phyloP scores from a whole-genome alignment of 2,329 filamentous ascomycete genomes.

The Alternaria triticina region DNA sequence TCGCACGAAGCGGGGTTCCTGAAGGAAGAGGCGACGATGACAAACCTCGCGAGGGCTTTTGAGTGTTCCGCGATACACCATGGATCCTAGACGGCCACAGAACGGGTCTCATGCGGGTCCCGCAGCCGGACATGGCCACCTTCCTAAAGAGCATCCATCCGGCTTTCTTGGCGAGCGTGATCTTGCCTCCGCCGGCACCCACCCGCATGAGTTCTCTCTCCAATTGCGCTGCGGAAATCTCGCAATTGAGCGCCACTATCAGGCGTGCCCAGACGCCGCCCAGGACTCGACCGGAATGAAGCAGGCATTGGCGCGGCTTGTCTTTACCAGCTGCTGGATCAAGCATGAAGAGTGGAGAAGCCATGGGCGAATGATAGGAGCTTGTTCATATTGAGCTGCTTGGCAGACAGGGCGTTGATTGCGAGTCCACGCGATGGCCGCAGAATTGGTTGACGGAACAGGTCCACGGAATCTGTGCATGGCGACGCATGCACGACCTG shows the following conservation, averaged over 20 bases:
- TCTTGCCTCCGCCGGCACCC: background rate
- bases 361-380: conserved; percentile 1
- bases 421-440: background rate
- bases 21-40: background rate
- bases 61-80: background rate
- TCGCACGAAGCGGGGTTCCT: background rate
- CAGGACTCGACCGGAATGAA: conserved; percentile 14
- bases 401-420: background rate
- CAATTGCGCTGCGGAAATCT: background rate
- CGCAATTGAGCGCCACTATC: conserved; percentile 15
- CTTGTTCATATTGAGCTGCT: background rate
- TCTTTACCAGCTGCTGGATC: background rate
- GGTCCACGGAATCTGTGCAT: background rate
- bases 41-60: background rate
- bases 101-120: background rate
- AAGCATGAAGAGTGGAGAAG: background rate
- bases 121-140: background rate
- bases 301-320: conserved; percentile 1
- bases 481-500: background rate
- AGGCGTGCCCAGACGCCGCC: conserved; percentile 18
- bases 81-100: background rate
- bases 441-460: background rate
- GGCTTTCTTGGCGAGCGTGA: background rate
- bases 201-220: background rate
- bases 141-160: background rate